A percentile compares a stretch with the other conserved stretches of the same genome.
phyloP scores from a whole-genome alignment of 2,329 filamentous ascomycete species.

The Colletotrichum sp. region DNA sequence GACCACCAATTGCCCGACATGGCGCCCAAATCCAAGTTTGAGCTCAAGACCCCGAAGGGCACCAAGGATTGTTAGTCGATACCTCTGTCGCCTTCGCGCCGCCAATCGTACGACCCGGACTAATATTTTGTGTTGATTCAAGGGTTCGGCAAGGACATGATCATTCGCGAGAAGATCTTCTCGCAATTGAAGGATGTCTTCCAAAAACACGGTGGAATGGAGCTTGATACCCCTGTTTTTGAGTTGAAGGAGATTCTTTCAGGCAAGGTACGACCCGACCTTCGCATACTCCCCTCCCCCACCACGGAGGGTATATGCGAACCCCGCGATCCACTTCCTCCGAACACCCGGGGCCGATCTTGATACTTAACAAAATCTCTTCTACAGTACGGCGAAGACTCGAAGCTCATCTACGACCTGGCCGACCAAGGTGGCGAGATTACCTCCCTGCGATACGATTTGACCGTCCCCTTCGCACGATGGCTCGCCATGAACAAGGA shows the following conservation, averaged over 20 bases:
- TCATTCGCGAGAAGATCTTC: constrained; percentile 83
- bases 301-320: neutral
- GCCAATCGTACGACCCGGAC: constrained; percentile 9
- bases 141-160: constrained; percentile 78
- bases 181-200: constrained; percentile 77
- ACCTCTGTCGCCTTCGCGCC: constrained; percentile 15
- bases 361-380: neutral
- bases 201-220: constrained; percentile 81
- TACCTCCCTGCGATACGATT: constrained; percentile 81
- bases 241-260: constrained; percentile 86
- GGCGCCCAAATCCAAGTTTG: constrained; percentile 58
- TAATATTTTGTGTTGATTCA: constrained; percentile 1
- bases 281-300: constrained; percentile 1
- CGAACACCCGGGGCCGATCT: neutral
- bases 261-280: constrained; percentile 61
- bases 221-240: constrained; percentile 84
- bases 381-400: constrained; percentile 71
- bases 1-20: constrained; percentile 26
- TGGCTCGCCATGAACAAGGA: constrained; percentile 91
- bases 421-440: constrained; percentile 85
- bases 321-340: constrained; percentile 12
- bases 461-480: constrained; percentile 89
- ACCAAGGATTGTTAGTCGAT: constrained; percentile 75
- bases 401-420: constrained; percentile 68
- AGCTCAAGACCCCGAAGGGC: constrained; percentile 89